Base-by-base conservation (phyloP, 2,329 filamentous ascomycete genomes). In the Dothideomycetes sp. region DNA sequence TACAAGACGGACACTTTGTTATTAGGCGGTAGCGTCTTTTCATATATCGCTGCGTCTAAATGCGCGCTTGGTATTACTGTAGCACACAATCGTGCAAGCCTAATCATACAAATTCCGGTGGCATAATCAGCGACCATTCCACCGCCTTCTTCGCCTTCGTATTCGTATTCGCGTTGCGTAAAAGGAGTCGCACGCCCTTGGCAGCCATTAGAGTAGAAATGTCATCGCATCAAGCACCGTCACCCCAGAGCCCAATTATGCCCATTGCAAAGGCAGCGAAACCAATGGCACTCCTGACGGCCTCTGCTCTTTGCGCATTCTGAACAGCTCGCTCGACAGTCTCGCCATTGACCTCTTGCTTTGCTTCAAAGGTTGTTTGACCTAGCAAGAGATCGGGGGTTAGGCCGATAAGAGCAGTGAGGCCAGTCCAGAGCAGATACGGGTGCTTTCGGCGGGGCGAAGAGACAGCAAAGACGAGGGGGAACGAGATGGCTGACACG, bases 401-500 rank as follows among this genome's bases (percentile, higher is more conserved):
- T 12, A 34, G 42, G 10, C 37, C 31, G 11, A 42, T 34, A 4
- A 31, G 33, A 11, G 43, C 42, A 15, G 37, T 38, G 18, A 86
- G 63, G 3, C 79, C 78, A 11, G 85, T 86, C 77, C 91, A 95
- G 43, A 95, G 63, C 18, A 95, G 77, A 58, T 94, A 96, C 0
- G 89, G 89, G 58, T 96, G 89, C 56, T 82, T 79, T 50, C 75
- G 72, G 41, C 78, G 73, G 18, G 76, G 72, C 0, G 87, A 83
- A 2, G 87, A 89, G 48, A 93, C 67, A 33, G 72, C 60, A 62
- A 81, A 95, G 46, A 87, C 84, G 48, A 89, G 73, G 50, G 85
- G 66, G 53, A 95, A 79, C 19, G 84, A 77, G 38, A 75, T 66
- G 39, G 77, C 74, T 38, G 85, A 79, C 50, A 93, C 62, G 48